These are phyloP conservation scores for Hypoxylon fragiforme DNA, from an alignment of 495 filamentous ascomycete genomes.

Conservation along the genomic window DNA sequence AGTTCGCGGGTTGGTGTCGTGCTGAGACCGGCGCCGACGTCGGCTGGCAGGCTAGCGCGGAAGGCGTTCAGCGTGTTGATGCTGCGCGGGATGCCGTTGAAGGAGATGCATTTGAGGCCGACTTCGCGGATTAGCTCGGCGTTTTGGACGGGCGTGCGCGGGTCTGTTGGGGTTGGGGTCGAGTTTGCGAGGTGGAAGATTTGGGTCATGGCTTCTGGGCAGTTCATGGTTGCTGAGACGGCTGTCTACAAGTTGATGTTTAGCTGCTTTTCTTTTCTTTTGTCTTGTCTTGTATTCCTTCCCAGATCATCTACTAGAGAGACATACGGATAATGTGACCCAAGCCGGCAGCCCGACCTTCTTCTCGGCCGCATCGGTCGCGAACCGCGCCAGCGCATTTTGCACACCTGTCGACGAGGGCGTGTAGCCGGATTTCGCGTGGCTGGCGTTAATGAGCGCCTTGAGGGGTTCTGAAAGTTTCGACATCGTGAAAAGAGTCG, in stretches of 20 bases:
- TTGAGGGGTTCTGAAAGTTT: constrained; percentile 70
- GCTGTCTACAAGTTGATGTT: constrained; percentile 54
- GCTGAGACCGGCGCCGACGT: constrained; percentile 49
- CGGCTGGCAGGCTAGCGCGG: constrained; percentile 54
- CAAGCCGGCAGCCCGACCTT: constrained; percentile 46
- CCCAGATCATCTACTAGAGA: neutral
- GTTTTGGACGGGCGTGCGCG: constrained; percentile 55
- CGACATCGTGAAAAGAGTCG: constrained; percentile 55
- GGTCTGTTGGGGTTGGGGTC: constrained; percentile 4
- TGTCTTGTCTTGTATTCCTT: neutral
- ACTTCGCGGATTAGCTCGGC: constrained; percentile 79
- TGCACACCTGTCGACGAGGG: constrained; percentile 58
- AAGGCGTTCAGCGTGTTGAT: constrained; percentile 78
- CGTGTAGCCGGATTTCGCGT: constrained; percentile 66
- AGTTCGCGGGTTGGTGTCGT: constrained; percentile 54
- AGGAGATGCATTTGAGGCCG: constrained; percentile 79
- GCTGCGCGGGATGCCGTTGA: constrained; percentile 81
- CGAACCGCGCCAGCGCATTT: constrained; percentile 55
- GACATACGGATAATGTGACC: constrained; percentile 38
- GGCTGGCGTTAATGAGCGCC: constrained; percentile 68
- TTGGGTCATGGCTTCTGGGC: constrained; percentile 61
- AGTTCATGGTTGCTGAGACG: constrained; percentile 76
- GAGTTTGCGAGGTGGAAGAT: constrained; percentile 37
- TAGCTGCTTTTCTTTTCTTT: constrained; percentile 1
- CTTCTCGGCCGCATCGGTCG: constrained; percentile 50